Evolutionary conservation across 352 stramenopile species (phyloP).

Genomic region (Pythium guiyangense): DNA sequence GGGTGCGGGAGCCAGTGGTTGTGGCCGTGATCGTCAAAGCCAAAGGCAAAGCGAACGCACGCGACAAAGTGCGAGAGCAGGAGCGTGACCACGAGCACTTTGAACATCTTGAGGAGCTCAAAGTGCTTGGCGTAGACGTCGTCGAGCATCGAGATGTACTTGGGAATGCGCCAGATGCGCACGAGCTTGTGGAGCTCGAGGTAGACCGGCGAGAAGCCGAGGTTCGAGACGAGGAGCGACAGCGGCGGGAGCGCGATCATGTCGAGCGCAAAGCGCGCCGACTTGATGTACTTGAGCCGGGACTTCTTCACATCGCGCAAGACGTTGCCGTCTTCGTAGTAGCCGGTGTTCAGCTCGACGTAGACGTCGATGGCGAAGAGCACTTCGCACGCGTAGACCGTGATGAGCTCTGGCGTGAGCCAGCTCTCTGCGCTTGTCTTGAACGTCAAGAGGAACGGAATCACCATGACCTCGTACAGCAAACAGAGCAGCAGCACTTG

Average conservation of each 20-base stretch:
- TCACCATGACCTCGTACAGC: conserved; percentile 48
- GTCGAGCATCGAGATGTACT: conserved; percentile 51
- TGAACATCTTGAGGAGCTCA: conserved; percentile 46
- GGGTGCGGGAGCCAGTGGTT: conserved; percentile 45
- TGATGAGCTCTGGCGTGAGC: conserved; percentile 23
- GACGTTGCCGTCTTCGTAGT: conserved; percentile 68
- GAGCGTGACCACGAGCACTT: conserved; percentile 45
- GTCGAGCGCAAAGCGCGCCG: conserved; percentile 44
- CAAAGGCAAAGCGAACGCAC: conserved; percentile 46
- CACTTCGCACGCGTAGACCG: conserved; percentile 48
- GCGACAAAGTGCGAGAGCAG: conserved; percentile 50
- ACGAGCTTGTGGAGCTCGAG: conserved; percentile 59
- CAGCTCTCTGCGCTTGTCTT: conserved; percentile 10
- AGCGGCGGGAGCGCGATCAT: conserved; percentile 43
- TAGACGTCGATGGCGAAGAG: conserved; percentile 61
- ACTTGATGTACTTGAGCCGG: conserved; percentile 54
- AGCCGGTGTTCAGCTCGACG: conserved; percentile 67
- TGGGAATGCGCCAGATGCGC: conserved; percentile 38
- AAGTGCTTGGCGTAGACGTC: conserved; percentile 65
- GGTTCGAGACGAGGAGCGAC: conserved; percentile 25
- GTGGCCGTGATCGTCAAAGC: conserved; percentile 27
- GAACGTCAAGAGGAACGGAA: conserved; percentile 56
- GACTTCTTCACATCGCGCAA: conserved; percentile 52
- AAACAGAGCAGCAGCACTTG: conserved; percentile 45
- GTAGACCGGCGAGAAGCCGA: conserved; percentile 14